Evolutionary conservation across 768 basidiomycete genomes (phyloP), one percentile per base, ranked within the genome.

Genomic region (Mycena belliarum): DNA sequence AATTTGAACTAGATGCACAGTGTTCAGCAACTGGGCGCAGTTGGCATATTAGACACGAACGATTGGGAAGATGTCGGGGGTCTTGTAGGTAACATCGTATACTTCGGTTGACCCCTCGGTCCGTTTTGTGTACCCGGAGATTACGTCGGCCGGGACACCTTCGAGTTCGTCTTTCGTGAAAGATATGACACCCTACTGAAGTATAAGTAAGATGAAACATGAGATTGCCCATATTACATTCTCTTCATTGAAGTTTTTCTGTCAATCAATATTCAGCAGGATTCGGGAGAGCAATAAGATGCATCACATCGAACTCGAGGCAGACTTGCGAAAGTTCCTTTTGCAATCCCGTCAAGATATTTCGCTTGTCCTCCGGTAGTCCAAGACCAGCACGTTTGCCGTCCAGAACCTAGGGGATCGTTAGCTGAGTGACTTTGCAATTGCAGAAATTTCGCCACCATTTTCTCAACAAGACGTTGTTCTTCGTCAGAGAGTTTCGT

Each of bases 181-280:
- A 5, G 79, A 74, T 45, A 91, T 75, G 25, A 74, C 70, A 23
- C 80, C 84, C 89, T 91, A 55, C 18, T 29, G 0, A 20, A 45
- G 38, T 21, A 21, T 66, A 38, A 35, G 51, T 37, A 37, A 23
- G 32, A 7, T 12, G 12, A 47, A 33, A 14, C 25, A 21, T 21
- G 32, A 18, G 10, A 5, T 88, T 90, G 48, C 3, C 11, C 1
- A 3, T 14, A 24, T 52, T 49, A 58, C 57, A 42, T 89, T 85
- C 68, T 95, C 93, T 71, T 95, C 92, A 65, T 93, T 93, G 75
- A 88, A 92, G 74, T 93, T 91, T 86, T 88, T 91, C 87, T 89
- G 51, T 5, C 23, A 40, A 29, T 14, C 48, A 9, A n/a, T 12
- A 40, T 20, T 24, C 43, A 60, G 65, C 47, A 24, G 4, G 43